These are phyloP conservation scores for Solanum pinnatisectum DNA, from an alignment of 257 asterid genomes.

Conservation along the genomic window DNA sequence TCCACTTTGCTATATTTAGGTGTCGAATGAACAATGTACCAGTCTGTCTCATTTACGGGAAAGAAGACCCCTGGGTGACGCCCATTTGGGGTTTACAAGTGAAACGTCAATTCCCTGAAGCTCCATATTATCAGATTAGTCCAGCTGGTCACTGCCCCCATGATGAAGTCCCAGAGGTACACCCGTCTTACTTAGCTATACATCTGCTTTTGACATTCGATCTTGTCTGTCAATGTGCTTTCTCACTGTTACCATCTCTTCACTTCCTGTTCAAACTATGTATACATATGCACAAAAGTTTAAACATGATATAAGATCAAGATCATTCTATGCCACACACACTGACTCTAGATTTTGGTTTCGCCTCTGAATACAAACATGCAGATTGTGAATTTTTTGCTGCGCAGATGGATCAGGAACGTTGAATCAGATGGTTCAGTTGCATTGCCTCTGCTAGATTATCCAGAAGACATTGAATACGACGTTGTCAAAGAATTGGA, in stretches of 20 bases:
- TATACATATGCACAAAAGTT: neutral
- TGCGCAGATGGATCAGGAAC: slow-evolving; percentile 80
- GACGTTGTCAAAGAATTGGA: slow-evolving; percentile 41
- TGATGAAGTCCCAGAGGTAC: slow-evolving; percentile 97
- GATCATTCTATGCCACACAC: neutral
- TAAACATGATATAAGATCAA: neutral
- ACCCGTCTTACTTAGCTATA: neutral
- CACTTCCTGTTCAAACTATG: neutral
- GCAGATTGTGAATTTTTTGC: slow-evolving; percentile 76
- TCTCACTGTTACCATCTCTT: neutral
- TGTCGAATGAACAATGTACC: slow-evolving; percentile 57
- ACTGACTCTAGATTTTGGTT: neutral
- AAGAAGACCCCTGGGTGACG: slow-evolving; percentile 93
- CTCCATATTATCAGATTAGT: slow-evolving; percentile 83
- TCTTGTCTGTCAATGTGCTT: neutral
- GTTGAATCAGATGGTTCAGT: slow-evolving; percentile 54
- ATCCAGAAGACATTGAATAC: slow-evolving; percentile 15
- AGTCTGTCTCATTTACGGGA: slow-evolving; percentile 73
- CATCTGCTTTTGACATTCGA: neutral
- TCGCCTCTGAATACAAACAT: neutral
- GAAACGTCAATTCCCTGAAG: slow-evolving; percentile 56
- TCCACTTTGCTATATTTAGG: slow-evolving; percentile 20
- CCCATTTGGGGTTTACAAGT: slow-evolving; percentile 75
- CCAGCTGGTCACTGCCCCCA: slow-evolving; percentile 99
- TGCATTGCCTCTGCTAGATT: slow-evolving; percentile 58